Evolutionary conservation across 805 yeast species (phyloP).

Genomic region (Torulaspora maleeae): DNA sequence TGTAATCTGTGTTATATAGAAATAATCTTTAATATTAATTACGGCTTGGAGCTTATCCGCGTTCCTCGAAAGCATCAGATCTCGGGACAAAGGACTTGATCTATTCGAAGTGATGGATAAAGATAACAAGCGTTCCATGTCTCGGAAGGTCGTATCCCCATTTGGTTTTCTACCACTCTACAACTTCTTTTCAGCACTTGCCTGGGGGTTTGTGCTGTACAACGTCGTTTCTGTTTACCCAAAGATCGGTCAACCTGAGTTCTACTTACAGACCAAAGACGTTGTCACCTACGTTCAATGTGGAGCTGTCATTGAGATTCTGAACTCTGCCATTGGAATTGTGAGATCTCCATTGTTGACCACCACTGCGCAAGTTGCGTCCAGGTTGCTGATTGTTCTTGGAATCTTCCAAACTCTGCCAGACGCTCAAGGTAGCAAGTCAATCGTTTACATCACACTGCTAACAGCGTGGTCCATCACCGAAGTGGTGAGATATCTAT

Average conservation of each 20-base stretch:
- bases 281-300: slow-evolving; percentile 67
- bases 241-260: slow-evolving; percentile 57
- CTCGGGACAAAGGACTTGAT: not conserved
- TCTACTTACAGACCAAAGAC: slow-evolving; percentile 54
- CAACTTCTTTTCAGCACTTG: slow-evolving; percentile 48
- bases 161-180: slow-evolving; percentile 40
- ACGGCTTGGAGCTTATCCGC: not conserved
- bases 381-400: slow-evolving; percentile 75
- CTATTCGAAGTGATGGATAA: not conserved
- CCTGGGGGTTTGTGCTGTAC: slow-evolving; percentile 51
- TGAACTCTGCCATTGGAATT: slow-evolving; percentile 70
- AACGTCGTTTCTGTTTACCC: slow-evolving; percentile 41
- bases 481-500: slow-evolving; percentile 86
- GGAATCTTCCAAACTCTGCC: slow-evolving; percentile 81
- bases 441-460: slow-evolving; percentile 60
- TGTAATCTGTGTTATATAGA: slow-evolving; percentile 8
- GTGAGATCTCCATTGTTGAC: slow-evolving; percentile 84
- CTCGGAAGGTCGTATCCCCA: slow-evolving; percentile 22
- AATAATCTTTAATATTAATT: not conserved
- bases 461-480: slow-evolving; percentile 87
- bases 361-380: slow-evolving; percentile 80
- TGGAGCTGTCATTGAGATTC: slow-evolving; percentile 73
- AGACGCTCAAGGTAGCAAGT: slow-evolving; percentile 46
- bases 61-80: not conserved
- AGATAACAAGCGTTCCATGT: slow-evolving; percentile 12